phyloP scores from a whole-genome alignment of 2,329 filamentous ascomycete genomes.

The Sclerotinia borealis region DNA sequence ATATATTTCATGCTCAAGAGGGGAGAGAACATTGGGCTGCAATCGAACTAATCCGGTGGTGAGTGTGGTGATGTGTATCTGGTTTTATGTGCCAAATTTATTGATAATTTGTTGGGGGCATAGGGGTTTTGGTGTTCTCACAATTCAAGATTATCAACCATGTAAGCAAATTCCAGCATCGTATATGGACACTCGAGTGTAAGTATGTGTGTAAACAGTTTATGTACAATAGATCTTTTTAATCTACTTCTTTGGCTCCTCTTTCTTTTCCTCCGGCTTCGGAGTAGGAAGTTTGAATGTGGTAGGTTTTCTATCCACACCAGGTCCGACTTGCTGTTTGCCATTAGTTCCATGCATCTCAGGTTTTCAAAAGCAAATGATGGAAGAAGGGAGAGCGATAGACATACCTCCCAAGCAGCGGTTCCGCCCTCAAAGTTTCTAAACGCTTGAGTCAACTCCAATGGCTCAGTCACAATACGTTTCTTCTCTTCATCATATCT shows the following conservation, averaged over 20 bases:
- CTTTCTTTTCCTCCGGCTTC: slow-evolving; percentile 87
- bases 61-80: background rate
- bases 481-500: slow-evolving; percentile 99
- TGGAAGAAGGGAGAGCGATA: background rate
- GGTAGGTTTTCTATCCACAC: slow-evolving; percentile 74
- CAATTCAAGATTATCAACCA: background rate
- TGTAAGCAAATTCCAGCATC: background rate
- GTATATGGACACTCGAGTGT: background rate
- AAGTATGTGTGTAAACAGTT: slow-evolving; percentile 16
- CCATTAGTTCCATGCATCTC: slow-evolving; percentile 17
- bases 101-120: background rate
- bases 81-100: background rate
- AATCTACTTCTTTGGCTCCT: slow-evolving; percentile 82
- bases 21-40: background rate
- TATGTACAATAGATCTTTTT: slow-evolving; percentile 27
- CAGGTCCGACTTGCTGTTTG: slow-evolving; percentile 62
- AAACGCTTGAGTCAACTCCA: slow-evolving; percentile 97
- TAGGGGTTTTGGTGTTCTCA: background rate
- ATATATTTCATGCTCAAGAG: background rate
- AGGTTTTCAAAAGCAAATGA: slow-evolving; percentile 23
- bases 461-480: slow-evolving; percentile 93
- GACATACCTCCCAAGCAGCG: slow-evolving; percentile 64
- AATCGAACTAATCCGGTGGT: too few relatives aligned
- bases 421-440: slow-evolving; percentile 93
- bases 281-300: slow-evolving; percentile 90